Evolutionary conservation across 805 yeast genomes (phyloP), one percentile per base, ranked within the genome.

Genomic region (Nakazawaea peltata): DNA sequence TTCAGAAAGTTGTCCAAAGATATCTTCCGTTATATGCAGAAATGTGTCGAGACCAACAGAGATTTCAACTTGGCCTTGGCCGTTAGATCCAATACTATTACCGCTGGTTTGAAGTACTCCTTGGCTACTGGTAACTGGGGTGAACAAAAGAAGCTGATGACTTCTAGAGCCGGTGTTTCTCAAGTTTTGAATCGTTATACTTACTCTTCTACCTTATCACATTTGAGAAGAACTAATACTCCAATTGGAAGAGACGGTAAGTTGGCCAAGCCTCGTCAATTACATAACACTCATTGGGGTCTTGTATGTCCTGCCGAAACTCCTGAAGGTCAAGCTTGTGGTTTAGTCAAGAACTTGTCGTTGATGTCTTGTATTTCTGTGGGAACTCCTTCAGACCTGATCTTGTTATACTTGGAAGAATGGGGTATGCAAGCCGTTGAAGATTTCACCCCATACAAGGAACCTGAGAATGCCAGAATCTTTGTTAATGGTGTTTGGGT

Each of bases 81-180:
- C 26, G 97, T 92, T 47, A 90, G 92, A 65, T 86, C 97, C 13
- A 88, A 88, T 48, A 92, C 97, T 3, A 86, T 92, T 50, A 92
- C 99, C 26, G 90, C 94, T 42, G 99, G 99, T 57, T 74, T 92
- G 61, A 84, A 94, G 57, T 92, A 92, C 63, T 92, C 98, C 26
- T 71, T 92, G 53, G 99, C 99, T 36, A 92, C 99, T 12, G 99
- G 99, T 71, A 92, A 92, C 67, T 92, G 99, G 99, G 98, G 99
- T 67, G 99, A 92, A 63, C 99, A 92, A 60, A 90, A 88, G 79
- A 92, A 92, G 61, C 97, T 97, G 11, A 92, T 92, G 98, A 79
- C 92, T 42, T 80, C 97, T 14, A 81, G 95, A 60, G 99, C 98
- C 5, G 99, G 99, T 74, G 99, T 94, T 31, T 90, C 97, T 19